phyloP scores from a whole-genome alignment of 306 rosid species.

The Prunus persica region DNA sequence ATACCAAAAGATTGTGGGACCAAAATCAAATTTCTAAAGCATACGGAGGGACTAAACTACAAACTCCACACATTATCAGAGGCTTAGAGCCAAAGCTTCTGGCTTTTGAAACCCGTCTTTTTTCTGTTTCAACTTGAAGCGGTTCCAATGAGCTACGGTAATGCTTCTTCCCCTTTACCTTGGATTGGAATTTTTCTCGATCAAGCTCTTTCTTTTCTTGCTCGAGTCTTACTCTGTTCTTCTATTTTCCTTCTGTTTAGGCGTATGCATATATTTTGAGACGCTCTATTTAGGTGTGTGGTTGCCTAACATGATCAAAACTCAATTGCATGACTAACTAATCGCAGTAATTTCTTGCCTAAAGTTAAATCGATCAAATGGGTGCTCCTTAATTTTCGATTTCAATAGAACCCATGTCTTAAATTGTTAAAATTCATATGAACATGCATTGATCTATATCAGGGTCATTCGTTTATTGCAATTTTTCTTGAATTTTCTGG shows the following conservation, averaged over 20 bases:
- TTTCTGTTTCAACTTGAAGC: neutral
- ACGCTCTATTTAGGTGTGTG: neutral
- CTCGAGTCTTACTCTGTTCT: neutral
- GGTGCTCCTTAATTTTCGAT: conserved; percentile 15
- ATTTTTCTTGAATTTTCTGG: neutral
- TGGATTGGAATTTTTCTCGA: conserved; percentile 1
- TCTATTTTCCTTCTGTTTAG: neutral
- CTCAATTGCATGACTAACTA: neutral
- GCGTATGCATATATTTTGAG: neutral
- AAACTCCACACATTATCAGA: neutral
- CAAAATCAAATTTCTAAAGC: neutral
- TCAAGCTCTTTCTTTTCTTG: neutral
- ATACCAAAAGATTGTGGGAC: neutral
- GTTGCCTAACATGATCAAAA: conserved; percentile 3
- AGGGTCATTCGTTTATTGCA: neutral
- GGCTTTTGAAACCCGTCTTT: conserved; percentile 24
- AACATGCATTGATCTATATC: conserved; percentile 1
- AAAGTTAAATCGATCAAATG: conserved; percentile 6
- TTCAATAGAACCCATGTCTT: conserved; percentile 1
- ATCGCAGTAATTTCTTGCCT: neutral
- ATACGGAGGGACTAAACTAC: conserved; percentile 16
- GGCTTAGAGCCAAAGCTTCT: conserved; percentile 18
- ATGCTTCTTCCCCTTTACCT: conserved; percentile 3
- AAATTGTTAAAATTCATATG: conserved; percentile 13
- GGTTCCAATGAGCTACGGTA: conserved; percentile 34